phyloP scores from a whole-genome alignment of 768 basidiomycete species.

The Hirschioporus abietinus region DNA sequence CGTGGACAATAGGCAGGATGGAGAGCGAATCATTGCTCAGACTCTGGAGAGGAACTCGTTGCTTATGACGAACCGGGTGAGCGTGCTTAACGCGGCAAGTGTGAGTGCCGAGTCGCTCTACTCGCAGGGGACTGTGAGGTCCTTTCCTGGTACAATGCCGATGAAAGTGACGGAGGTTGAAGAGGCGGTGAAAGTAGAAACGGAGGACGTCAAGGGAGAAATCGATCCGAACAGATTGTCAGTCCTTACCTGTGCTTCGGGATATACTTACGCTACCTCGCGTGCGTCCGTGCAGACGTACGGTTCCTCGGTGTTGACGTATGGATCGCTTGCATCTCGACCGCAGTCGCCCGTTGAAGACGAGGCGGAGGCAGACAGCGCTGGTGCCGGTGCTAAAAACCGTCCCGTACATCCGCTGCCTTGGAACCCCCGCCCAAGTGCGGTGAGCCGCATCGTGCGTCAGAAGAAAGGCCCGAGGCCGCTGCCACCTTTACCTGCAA shows the following conservation, averaged over 20 bases:
- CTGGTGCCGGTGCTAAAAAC: neutral
- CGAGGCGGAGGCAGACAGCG: neutral
- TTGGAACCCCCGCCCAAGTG: neutral
- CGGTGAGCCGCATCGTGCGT: neutral
- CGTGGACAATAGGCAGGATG: neutral
- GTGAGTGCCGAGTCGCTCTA: neutral
- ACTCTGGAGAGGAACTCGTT: neutral
- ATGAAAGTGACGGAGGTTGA: neutral
- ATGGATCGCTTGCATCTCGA: neutral
- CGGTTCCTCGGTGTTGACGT: neutral
- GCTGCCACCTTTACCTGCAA: neutral
- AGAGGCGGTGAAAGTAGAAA: neutral
- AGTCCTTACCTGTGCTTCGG: neutral
- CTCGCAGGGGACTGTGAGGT: neutral
- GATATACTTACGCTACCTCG: neutral
- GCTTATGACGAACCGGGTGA: neutral
- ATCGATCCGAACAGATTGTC: neutral
- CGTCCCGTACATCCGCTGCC: neutral
- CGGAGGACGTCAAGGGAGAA: neutral
- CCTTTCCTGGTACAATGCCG: neutral
- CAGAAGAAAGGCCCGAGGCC: neutral
- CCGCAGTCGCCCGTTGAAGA: neutral
- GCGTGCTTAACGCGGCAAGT: neutral
- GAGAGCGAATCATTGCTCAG: neutral
- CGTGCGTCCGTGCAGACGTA: neutral